These are phyloP conservation scores for Erythrophleum ivorense DNA, from an alignment of 331 rosid genomes.

Conservation along the genomic window DNA sequence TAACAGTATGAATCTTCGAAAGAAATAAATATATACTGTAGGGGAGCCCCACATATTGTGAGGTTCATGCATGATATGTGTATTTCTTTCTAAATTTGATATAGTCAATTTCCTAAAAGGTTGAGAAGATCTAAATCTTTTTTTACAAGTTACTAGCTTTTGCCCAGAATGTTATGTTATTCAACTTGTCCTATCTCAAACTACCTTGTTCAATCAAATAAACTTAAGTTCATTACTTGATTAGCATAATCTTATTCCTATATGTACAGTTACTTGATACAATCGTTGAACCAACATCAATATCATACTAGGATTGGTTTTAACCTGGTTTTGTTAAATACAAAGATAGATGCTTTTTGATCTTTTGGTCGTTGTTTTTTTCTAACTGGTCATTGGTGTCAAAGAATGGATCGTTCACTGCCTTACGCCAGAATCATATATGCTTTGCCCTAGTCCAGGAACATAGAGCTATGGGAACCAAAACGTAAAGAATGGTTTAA, in stretches of 20 bases:
- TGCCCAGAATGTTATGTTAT: not conserved
- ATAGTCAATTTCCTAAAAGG: too few species aligned
- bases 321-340: too few species aligned
- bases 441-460: not conserved
- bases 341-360: not conserved
- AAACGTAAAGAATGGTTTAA: constrained; percentile 3
- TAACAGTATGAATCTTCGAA: not conserved
- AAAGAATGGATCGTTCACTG: not conserved
- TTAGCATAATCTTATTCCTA: not conserved
- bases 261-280: not conserved
- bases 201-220: not conserved
- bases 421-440: not conserved
- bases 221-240: not conserved
- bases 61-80: not conserved
- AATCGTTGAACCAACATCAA: not conserved
- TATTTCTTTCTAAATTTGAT: too few species aligned
- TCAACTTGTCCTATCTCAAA: not conserved
- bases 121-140: not conserved
- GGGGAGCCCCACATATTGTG: not conserved
- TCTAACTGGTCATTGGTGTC: not conserved
- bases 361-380: not conserved
- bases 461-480: not conserved
- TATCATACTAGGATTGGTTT: not conserved
- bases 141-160: not conserved
- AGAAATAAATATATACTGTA: not conserved